Conservation (phyloP, 192 early-diverging fungal species). For the Backusella australiensis region DNA sequence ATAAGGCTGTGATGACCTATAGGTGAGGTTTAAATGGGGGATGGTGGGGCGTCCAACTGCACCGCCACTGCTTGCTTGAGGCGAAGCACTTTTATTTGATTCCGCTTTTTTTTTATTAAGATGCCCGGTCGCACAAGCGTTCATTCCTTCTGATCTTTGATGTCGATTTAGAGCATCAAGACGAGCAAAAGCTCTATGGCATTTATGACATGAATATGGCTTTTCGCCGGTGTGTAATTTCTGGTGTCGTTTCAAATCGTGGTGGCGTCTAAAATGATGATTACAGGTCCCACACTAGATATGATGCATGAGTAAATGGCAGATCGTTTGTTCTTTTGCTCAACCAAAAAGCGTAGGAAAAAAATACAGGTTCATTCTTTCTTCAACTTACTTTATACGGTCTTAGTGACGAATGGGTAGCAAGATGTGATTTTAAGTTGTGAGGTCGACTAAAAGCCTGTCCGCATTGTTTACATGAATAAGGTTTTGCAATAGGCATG, state of each 20-base stretch:
- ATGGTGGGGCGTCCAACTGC: neutral
- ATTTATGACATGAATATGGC: conserved; percentile 69
- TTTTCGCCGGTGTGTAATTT: conserved; percentile 76
- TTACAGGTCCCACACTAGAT: conserved; percentile 28
- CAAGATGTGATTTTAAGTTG: conserved; percentile 34
- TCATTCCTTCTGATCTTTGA: conserved; percentile 44
- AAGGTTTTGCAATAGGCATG: neutral
- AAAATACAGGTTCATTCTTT: neutral
- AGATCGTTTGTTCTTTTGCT: neutral
- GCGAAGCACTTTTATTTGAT: neutral
- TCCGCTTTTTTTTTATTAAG: neutral
- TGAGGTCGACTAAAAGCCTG: conserved; percentile 24
- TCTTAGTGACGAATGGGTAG: conserved; percentile 23
- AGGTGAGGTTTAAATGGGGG: neutral
- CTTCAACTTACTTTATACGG: conserved; percentile 20
- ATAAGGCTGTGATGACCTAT: conserved; percentile 11
- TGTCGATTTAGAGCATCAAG: conserved; percentile 79
- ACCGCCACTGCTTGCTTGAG: neutral
- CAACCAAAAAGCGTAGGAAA: conserved; percentile 6
- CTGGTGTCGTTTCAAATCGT: conserved; percentile 87
- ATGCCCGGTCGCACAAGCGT: conserved; percentile 21
- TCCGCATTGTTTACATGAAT: conserved; percentile 23
- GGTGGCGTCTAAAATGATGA: conserved; percentile 56
- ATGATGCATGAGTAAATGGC: neutral
- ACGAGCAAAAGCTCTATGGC: conserved; percentile 75